Evolutionary conservation across 1,139 yeast species (phyloP), one percentile per base, ranked within the genome.

Genomic region (Geotrichum reessii): DNA sequence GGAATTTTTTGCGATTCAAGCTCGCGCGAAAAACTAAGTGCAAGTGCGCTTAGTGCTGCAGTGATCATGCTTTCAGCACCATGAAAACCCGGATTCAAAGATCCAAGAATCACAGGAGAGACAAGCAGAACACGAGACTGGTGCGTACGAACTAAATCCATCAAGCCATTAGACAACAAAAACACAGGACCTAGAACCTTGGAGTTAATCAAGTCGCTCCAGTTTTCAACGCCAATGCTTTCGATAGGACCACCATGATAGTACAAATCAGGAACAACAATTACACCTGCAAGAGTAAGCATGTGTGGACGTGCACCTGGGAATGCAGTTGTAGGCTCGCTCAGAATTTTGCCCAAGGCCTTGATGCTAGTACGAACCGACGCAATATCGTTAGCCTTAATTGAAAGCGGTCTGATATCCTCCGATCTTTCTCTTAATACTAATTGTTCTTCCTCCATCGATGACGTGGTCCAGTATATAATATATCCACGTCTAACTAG

Each of bases 401-500:
- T 77, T 70, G 74, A 80, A 74, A 73, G 80, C 65, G 78, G 83
- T 69, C 76, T 82, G 71, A 80, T 84, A 67, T 83, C 86, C 3
- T 82, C 71, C 42, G 77, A 75, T 53, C 78, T 74, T 63, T 81
- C 83, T 54, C 80, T 76, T 62, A 79, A 81, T 52, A 88, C 80
- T 59, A 83, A 78, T 61, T 77, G 80, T 57, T 80, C 77, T 64
- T 87, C 95, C 54, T 79, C 81, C 11, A 81, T 83, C 61, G 86
- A 85, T 12, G 84, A 73, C 3, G 88, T 83, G 0, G 95, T 85
- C 65, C 89, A 77, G 70, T 86, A 89, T 2, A 89, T 91, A 37
- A 89, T 85, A 67, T 87, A 87, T 1, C 96, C 96, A 58, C 96
- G 76, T 55, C 81, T 81, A 63, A 87, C 91, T 65, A 89, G 78